Conservation (phyloP, 257 asterid species). For the Lithospermum erythrorhizon region DNA sequence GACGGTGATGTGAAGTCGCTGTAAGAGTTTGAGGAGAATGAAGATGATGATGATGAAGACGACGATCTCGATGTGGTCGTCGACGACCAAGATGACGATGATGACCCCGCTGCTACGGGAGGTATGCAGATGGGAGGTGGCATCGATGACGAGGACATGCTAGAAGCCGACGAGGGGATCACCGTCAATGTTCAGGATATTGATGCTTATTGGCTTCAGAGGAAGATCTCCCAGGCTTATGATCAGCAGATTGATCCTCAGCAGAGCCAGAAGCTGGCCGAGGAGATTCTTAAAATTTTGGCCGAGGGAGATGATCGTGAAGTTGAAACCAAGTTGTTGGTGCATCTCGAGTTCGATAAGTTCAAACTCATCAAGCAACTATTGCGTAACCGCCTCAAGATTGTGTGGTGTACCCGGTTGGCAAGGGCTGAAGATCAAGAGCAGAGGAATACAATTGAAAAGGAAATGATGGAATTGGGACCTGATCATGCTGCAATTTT, state of each 20-base stretch:
- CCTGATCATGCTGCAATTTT: slow-evolving; percentile 27
- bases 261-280: slow-evolving; percentile 35
- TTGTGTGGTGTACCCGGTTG: slow-evolving; percentile 37
- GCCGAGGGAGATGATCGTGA: slow-evolving; percentile 35
- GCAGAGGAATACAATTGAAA: slow-evolving; percentile 22
- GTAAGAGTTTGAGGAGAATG: slow-evolving; percentile 42
- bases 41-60: slow-evolving; percentile 37
- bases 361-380: slow-evolving; percentile 27
- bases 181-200: slow-evolving; percentile 38
- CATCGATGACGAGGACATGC: slow-evolving; percentile 31
- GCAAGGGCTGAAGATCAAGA: slow-evolving; percentile 42
- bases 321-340: slow-evolving; percentile 28
- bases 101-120: slow-evolving; percentile 22
- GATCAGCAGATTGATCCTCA: slow-evolving; percentile 35
- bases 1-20: slow-evolving; percentile 38
- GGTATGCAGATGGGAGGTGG: slow-evolving; percentile 39
- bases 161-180: slow-evolving; percentile 25
- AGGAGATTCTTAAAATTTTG: slow-evolving; percentile 33
- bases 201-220: slow-evolving; percentile 41
- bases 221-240: slow-evolving; percentile 38
- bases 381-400: slow-evolving; percentile 34
- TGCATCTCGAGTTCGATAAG: slow-evolving; percentile 30
- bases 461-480: slow-evolving; percentile 28
- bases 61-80: slow-evolving; percentile 31
- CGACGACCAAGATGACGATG: slow-evolving; percentile 33